Conservation (phyloP, 2,329 filamentous ascomycete genomes). For the Alternaria arborescens region DNA sequence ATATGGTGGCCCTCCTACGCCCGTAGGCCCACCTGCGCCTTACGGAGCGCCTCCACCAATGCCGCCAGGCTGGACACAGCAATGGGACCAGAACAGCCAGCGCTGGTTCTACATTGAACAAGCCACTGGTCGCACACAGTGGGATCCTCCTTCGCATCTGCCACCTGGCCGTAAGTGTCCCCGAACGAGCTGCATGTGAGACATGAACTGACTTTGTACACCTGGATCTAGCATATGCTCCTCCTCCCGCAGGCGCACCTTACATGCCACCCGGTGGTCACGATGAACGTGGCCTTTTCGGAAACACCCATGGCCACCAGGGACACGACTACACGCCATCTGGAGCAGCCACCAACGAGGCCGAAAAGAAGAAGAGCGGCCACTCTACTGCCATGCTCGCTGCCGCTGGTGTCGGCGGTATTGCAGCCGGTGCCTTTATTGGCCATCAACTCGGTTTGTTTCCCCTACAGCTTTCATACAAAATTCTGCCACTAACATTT, state of each 20-base stretch:
- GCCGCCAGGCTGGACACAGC: constrained; percentile 66
- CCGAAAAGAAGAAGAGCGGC: constrained; percentile 54
- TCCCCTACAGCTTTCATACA: neutral
- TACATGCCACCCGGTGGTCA: constrained; percentile 32
- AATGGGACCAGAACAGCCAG: constrained; percentile 69
- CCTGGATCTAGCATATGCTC: constrained; percentile 31
- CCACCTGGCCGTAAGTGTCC: constrained; percentile 32
- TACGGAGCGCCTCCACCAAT: constrained; percentile 62
- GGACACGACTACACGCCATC: constrained; percentile 36
- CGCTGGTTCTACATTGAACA: constrained; percentile 73
- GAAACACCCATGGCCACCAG: constrained; percentile 38
- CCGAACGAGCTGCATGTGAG: too few species aligned
- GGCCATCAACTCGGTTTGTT: constrained; percentile 64
- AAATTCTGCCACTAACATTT: constrained; percentile 17
- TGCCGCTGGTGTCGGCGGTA: constrained; percentile 65
- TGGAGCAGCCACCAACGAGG: constrained; percentile 34
- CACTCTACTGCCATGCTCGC: constrained; percentile 60
- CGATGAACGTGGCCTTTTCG: constrained; percentile 41
- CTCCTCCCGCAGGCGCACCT: constrained; percentile 40
- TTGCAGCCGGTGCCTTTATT: constrained; percentile 67
- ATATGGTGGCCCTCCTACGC: constrained; percentile 36
- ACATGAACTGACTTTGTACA: too few species aligned
- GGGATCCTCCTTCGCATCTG: constrained; percentile 63
- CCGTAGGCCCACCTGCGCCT: constrained; percentile 42
- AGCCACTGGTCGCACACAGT: constrained; percentile 68